Evolutionary conservation across 1,284 basidiomycete genomes (phyloP).

Genomic region (Fomitopsis palustris): DNA sequence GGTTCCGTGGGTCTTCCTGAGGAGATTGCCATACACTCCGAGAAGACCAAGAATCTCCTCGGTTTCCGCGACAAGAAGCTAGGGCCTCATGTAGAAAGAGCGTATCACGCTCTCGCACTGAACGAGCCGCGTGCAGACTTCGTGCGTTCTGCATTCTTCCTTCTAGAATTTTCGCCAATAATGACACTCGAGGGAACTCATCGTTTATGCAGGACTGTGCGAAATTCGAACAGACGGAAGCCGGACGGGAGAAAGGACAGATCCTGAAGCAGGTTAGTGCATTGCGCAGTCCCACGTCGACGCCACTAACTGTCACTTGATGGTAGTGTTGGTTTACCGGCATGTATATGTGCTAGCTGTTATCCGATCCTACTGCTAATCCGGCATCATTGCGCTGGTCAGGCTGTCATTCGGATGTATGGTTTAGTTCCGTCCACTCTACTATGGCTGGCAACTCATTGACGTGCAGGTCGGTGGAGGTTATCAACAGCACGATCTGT

Average conservation of each 20-base stretch:
- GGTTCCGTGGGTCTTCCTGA: slow-evolving; percentile 69
- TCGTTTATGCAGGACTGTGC: slow-evolving; percentile 46
- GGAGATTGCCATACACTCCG: slow-evolving; percentile 43
- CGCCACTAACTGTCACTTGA: background rate
- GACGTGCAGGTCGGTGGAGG: slow-evolving; percentile 59
- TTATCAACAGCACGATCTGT: slow-evolving; percentile 59
- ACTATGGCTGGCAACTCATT: background rate
- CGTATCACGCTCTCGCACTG: slow-evolving; percentile 65
- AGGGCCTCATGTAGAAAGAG: slow-evolving; percentile 57
- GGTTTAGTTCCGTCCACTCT: background rate
- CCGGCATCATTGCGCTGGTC: background rate
- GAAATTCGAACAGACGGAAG: slow-evolving; percentile 56
- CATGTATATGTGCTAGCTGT: slow-evolving; percentile 14
- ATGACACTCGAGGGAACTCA: background rate
- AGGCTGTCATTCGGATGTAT: slow-evolving; percentile 14
- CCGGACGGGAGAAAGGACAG: slow-evolving; percentile 50
- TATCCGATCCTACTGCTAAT: background rate
- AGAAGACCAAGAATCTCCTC: slow-evolving; percentile 46
- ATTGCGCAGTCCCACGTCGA: background rate
- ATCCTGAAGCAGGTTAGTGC: slow-evolving; percentile 47
- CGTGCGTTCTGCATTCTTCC: slow-evolving; percentile 39
- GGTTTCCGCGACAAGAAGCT: slow-evolving; percentile 58
- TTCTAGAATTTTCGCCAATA: too few species aligned
- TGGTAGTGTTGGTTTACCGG: slow-evolving; percentile 66
- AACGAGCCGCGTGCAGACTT: slow-evolving; percentile 65